A percentile compares a stretch with the other conserved stretches of the same genome.
These are phyloP conservation scores for Wickerhamomyces chambardii DNA, from an alignment of 805 yeast species.

Conservation along the genomic window DNA sequence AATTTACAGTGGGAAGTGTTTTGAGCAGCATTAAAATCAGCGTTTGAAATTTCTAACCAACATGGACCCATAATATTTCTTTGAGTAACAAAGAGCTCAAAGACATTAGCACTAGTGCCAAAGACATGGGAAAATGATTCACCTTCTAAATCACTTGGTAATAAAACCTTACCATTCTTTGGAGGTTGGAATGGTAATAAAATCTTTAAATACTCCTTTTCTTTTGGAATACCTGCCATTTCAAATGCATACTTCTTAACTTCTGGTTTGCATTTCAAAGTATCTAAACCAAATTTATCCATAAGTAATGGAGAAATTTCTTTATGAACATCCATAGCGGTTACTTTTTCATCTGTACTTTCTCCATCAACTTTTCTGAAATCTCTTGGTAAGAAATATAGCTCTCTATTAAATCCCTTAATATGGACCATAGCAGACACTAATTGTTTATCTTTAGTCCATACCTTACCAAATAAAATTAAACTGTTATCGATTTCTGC, in stretches of 20 bases:
- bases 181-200: constrained; percentile 67
- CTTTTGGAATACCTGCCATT: constrained; percentile 66
- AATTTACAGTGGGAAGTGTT: constrained; percentile 74
- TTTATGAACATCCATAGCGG: constrained; percentile 62
- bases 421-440: constrained; percentile 76
- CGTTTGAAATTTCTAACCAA: constrained; percentile 73
- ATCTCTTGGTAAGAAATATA: constrained; percentile 70
- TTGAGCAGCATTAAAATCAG: constrained; percentile 46
- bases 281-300: constrained; percentile 51
- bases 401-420: constrained; percentile 56
- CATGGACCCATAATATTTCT: constrained; percentile 94
- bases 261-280: constrained; percentile 63
- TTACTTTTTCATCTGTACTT: constrained; percentile 27
- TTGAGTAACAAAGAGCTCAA: constrained; percentile 81
- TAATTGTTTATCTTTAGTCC: constrained; percentile 43
- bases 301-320: constrained; percentile 65
- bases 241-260: constrained; percentile 85
- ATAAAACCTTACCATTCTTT: constrained; percentile 32
- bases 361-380: constrained; percentile 35
- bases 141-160: constrained; percentile 65
- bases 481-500: constrained; percentile 66
- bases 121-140: constrained; percentile 71
- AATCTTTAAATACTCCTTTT: constrained; percentile 73
- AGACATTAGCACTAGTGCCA: constrained; percentile 65
- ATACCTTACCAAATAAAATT: constrained; percentile 73